Percentiles rank a stretch among this genome's conserved stretches.
phyloP scores from a whole-genome alignment of 257 asterid genomes.

The Sherardia arvensis region DNA sequence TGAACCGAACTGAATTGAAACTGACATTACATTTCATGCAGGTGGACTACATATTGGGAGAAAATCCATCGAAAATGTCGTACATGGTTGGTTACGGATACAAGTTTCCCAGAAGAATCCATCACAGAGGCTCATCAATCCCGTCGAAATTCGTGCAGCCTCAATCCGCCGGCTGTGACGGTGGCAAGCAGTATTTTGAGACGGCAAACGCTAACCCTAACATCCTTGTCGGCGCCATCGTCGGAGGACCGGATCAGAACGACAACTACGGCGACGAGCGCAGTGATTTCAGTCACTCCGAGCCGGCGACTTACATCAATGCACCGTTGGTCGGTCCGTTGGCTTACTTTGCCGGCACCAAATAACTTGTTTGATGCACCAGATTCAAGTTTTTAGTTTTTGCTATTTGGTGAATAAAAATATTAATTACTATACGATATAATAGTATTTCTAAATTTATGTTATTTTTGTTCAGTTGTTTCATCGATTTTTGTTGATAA shows the following conservation, averaged over 20 bases:
- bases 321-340: slow-evolving; percentile 81
- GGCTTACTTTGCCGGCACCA: slow-evolving; percentile 51
- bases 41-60: slow-evolving; percentile 79
- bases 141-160: slow-evolving; percentile 45
- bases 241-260: slow-evolving; percentile 81
- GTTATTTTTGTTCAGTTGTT: no score
- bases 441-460: no score
- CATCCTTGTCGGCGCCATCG: slow-evolving; percentile 48
- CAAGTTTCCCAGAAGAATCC: slow-evolving; percentile 53
- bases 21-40: slow-evolving; percentile 9
- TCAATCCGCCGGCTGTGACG: slow-evolving; percentile 48
- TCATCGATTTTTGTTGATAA: no score
- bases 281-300: slow-evolving; percentile 57
- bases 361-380: no score
- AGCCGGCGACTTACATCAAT: slow-evolving; percentile 81
- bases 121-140: slow-evolving; percentile 78
- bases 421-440: no score
- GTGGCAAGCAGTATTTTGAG: slow-evolving; percentile 47
- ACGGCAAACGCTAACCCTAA: slow-evolving; percentile 56
- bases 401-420: no score
- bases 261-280: slow-evolving; percentile 69
- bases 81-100: slow-evolving; percentile 83
- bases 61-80: slow-evolving; percentile 70
- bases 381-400: no score
- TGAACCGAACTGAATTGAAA: no score